Conservation (phyloP, 2,329 filamentous ascomycete genomes). For the Chalara sp. region DNA sequence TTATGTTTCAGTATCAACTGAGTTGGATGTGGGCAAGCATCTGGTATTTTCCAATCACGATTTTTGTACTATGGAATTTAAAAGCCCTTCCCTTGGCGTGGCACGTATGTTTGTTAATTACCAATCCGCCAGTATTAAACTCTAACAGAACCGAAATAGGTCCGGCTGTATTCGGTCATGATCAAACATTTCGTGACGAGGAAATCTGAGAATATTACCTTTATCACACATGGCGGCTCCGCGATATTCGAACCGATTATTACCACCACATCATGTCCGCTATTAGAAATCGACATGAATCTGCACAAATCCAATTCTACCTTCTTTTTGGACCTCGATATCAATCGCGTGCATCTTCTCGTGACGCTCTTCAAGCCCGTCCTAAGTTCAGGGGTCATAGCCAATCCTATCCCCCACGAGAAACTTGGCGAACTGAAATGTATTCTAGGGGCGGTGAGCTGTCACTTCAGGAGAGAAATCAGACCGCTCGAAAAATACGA, state of each 20-base stretch:
- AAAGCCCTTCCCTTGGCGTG: too few species aligned
- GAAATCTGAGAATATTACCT: too few species aligned
- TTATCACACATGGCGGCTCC: not conserved
- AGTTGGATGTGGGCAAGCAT: too few species aligned
- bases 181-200: too few species aligned
- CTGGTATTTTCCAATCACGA: too few species aligned
- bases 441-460: conserved; percentile 61
- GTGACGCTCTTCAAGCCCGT: conserved; percentile 51
- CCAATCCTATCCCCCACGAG: conserved; percentile 23
- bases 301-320: conserved; percentile 63
- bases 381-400: conserved; percentile 30
- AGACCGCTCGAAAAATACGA: conserved; percentile 60
- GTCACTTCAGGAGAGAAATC: conserved; percentile 66
- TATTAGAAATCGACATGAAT: conserved; percentile 63
- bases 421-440: not conserved
- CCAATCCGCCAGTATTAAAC: too few species aligned
- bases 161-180: too few species aligned
- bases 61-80: too few species aligned
- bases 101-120: too few species aligned
- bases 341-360: conserved; percentile 71
- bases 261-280: conserved; percentile 32
- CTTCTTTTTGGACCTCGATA: conserved; percentile 62
- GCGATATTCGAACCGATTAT: not conserved
- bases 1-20: too few species aligned
- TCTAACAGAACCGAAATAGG: too few species aligned